Conservation (phyloP, 2,329 filamentous ascomycete genomes). For the Periconia digitata region DNA sequence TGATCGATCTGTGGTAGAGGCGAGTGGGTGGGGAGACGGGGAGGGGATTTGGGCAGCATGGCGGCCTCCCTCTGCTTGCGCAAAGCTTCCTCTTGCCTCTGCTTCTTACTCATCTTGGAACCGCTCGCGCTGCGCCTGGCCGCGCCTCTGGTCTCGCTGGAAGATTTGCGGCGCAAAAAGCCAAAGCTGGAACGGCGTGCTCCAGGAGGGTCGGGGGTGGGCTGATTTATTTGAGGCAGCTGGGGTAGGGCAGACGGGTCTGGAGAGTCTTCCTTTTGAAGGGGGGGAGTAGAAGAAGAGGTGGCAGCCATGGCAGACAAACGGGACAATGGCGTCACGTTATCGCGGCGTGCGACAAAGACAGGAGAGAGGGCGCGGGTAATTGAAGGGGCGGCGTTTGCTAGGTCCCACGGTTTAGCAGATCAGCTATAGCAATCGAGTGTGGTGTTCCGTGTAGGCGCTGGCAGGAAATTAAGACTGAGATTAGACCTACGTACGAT, state of each 20-base stretch:
- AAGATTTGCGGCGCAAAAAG: constrained; percentile 41
- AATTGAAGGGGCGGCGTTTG: background rate
- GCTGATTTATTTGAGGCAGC: constrained; percentile 11
- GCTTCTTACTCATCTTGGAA: constrained; percentile 58
- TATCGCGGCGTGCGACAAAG: constrained; percentile 21
- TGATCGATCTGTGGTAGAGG: constrained; percentile 55
- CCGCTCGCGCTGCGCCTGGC: constrained; percentile 30
- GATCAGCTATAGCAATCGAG: no score
- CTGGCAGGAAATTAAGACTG: background rate
- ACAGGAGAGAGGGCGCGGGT: constrained; percentile 13
- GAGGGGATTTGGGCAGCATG: constrained; percentile 60
- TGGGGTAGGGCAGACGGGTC: constrained; percentile 17
- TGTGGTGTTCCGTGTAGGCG: no score
- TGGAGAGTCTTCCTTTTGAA: constrained; percentile 28
- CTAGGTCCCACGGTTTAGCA: no score
- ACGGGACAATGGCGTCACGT: constrained; percentile 23
- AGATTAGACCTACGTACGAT: background rate
- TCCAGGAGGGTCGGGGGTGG: constrained; percentile 20
- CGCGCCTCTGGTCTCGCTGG: constrained; percentile 24
- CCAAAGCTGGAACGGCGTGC: constrained; percentile 37
- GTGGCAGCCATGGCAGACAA: constrained; percentile 27
- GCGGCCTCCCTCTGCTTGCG: constrained; percentile 59
- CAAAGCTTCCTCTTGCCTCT: constrained; percentile 57
- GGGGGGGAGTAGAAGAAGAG: constrained; percentile 18
- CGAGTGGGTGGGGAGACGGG: constrained; percentile 56